These are phyloP conservation scores for Tillandsia leiboldiana DNA, from an alignment of 176 grass and related monocot species.

Conservation along the genomic window DNA sequence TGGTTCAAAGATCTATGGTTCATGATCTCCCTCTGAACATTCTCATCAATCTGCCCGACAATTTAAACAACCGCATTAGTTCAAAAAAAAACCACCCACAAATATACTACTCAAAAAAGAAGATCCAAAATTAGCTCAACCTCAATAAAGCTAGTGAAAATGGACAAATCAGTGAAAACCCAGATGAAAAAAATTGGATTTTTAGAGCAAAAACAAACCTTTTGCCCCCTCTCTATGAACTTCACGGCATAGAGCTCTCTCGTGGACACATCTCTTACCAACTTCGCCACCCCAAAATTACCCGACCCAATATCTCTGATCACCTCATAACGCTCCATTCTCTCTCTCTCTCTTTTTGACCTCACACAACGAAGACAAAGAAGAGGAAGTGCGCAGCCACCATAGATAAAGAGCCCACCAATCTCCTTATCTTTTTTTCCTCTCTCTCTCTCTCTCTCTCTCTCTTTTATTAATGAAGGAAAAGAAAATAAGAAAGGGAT, in stretches of 20 bases:
- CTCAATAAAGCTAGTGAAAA: not conserved
- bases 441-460: too few species aligned
- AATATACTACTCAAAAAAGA: not conserved
- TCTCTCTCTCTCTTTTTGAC: too few species aligned
- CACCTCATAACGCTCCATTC: slow-evolving; percentile 87
- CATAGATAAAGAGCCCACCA: not conserved
- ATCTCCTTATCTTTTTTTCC: not conserved
- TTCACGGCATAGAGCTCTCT: slow-evolving; percentile 88
- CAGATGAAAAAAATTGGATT: not conserved
- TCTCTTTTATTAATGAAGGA: not conserved
- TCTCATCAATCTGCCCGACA: slow-evolving; percentile 76
- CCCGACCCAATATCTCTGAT: slow-evolving; percentile 89
- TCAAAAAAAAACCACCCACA: not conserved
- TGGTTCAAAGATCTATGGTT: slow-evolving; percentile 89
- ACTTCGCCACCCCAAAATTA: slow-evolving; percentile 92
- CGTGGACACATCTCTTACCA: slow-evolving; percentile 70
- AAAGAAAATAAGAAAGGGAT: not conserved
- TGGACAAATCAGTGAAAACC: not conserved
- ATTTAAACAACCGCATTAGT: slow-evolving; percentile 22
- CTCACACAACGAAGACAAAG: not conserved
- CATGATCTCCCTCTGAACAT: slow-evolving; percentile 99
- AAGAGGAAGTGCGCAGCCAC: not conserved
- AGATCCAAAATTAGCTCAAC: not conserved
- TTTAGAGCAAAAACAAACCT: slow-evolving; percentile 29
- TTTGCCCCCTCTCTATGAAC: slow-evolving; percentile 89